Evolutionary conservation across 441 rosid genomes (phyloP), one percentile per base, ranked within the genome.

Genomic region (Jatropha podagrica): DNA sequence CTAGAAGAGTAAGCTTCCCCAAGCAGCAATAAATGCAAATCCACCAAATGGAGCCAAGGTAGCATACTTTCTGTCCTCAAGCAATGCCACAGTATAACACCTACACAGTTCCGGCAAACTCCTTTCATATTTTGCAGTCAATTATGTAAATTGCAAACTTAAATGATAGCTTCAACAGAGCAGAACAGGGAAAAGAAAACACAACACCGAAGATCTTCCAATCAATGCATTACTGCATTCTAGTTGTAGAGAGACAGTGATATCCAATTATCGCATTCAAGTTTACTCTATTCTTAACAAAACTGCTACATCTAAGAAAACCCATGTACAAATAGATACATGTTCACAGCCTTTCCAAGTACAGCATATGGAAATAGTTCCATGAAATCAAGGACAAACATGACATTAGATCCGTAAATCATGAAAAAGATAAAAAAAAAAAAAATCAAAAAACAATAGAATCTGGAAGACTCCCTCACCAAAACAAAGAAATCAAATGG

Each of bases 1-100:
- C 85, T 75, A 95, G 85, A 93, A 88, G 23, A 92, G 84, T 85
- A 95, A 81, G 89, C 91, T 88, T 48, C 83, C 97, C 97, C 98
- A 95, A 67, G 90, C 98, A 64, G 87, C 95, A 23, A 92, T 74
- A 75, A 95, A 92, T 20, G 97, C 97, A 72, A 92, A 87, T 59
- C 96, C 97, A 70, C 98, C 96, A 74, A 90, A 84, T 44, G 97
- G 97, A 77, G 93, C 93, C 56, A 88, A 74, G 42, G 60, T 75
- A 18, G 92, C 79, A 79, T 88, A 91, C 71, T 83, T 83, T 75
- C 90, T 78, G 83, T 90, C 88, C 84, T 90, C 95, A 11, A 87
- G 84, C 52, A 83, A 80, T 46, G 95, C 95, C 3, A 83, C 90
- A 5, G 90, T 75, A 77, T 89, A 90, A 72, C 93, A 90, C 86